These are phyloP conservation scores for Gillenia trifoliata DNA, from an alignment of 306 rosid species.

Conservation along the genomic window DNA sequence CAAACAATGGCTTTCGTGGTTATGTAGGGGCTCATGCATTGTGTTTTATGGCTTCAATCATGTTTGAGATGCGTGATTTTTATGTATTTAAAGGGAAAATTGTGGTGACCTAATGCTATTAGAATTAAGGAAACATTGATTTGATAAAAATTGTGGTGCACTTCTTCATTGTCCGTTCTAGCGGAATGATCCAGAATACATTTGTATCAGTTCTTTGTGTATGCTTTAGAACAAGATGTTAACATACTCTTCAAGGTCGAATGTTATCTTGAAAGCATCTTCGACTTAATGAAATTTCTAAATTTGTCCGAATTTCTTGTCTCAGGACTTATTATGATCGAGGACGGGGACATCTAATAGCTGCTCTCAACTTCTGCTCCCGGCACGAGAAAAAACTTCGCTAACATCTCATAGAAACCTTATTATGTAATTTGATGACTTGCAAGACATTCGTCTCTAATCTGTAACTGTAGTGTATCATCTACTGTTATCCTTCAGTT, in stretches of 20 bases:
- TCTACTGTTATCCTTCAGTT: neutral
- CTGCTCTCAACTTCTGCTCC: conserved; percentile 6
- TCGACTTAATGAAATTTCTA: neutral
- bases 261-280: neutral
- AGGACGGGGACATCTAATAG: conserved; percentile 2
- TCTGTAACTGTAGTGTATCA: neutral
- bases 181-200: neutral
- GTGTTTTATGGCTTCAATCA: neutral
- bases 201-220: neutral
- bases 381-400: neutral
- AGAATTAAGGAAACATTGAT: neutral
- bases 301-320: conserved; percentile 7
- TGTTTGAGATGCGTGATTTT: neutral
- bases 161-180: neutral
- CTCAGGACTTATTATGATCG: conserved; percentile 21
- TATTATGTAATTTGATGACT: neutral
- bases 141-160: no score
- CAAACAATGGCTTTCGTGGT: neutral
- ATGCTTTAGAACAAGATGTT: neutral
- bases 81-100: neutral
- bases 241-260: neutral
- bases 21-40: neutral
- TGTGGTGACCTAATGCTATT: neutral
- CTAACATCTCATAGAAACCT: neutral
- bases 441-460: neutral